Evolutionary conservation across 1,284 basidiomycete species (phyloP).

Genomic region (Tilletia walkeri): DNA sequence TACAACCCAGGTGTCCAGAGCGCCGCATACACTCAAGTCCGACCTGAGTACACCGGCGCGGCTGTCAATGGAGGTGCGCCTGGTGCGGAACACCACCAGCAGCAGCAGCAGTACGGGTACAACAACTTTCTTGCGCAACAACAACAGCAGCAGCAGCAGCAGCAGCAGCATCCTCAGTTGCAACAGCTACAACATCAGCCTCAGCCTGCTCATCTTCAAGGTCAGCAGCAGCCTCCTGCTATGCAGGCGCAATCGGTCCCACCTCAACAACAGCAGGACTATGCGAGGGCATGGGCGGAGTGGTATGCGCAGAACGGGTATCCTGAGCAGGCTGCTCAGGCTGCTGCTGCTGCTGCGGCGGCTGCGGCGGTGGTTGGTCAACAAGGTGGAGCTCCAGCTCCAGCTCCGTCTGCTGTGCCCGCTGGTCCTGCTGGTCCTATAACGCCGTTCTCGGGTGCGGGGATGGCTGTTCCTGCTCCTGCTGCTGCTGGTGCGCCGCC

Average conservation of each 20-base stretch:
- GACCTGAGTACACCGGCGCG: conserved; percentile 24
- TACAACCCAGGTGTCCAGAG: conserved; percentile 58
- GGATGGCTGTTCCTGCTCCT: conserved; percentile 15
- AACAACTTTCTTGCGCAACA: neutral
- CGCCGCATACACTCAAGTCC: conserved; percentile 20
- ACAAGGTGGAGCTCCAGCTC: too few species aligned
- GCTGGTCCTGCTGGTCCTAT: too few species aligned
- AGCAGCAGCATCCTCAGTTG: neutral
- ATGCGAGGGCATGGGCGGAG: conserved; percentile 21
- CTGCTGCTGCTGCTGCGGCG: conserved; percentile 18
- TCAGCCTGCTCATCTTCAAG: neutral
- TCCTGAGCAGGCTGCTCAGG: conserved; percentile 19
- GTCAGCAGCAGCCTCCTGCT: neutral
- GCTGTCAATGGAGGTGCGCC: conserved; percentile 8
- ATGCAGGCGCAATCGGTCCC: neutral
- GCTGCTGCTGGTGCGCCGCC: neutral
- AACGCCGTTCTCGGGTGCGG: too few species aligned
- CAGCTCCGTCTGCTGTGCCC: too few species aligned
- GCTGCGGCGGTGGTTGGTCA: conserved; percentile 16
- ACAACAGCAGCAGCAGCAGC: conserved; percentile 41
- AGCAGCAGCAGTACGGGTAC: conserved; percentile 19
- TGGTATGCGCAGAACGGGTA: conserved; percentile 24
- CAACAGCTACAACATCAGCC: conserved; percentile 19
- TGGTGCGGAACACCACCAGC: conserved; percentile 15
- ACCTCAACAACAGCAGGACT: conserved; percentile 24